Evolutionary conservation across 2,329 filamentous ascomycete genomes (phyloP), one percentile per base, ranked within the genome.

Genomic region (Tympanopsis confertula): DNA sequence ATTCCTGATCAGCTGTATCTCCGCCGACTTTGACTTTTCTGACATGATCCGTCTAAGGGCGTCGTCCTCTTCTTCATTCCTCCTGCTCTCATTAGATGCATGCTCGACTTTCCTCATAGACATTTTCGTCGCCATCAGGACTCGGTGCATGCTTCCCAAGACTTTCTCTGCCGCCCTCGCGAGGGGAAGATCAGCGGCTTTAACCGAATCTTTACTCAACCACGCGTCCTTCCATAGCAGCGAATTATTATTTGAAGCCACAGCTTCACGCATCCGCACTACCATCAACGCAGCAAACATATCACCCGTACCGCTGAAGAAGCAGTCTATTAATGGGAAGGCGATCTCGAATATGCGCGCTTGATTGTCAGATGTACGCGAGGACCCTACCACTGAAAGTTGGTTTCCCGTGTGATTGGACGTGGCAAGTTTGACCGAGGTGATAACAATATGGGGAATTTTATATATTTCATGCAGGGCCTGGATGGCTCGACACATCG

Each of bases 251-350:
- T 56, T 47, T 4, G 52, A 35, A 13, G 33, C 40, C 10, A 45
- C 49, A 20, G 46, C 20, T 51, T 82, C 74, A 33, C 76, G 68
- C 20, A 82, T 59, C 3, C 78, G 65, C 2, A 71, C 73, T 5
- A 81, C 68, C n/a, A 69, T 76, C 20, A 82, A 56, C 1, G 76
- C 76, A 5, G 78, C 77, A 48, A 82, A 82, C 76, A 82, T 81
- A 53, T 82, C 78, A 13, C 78, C 78, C 0, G 78, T 82, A 13
- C 78, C 78, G 35, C 72, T 76, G 58, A 82, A 82, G 58, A 75
- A 79, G 48, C 76, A 70, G 33, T 78, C 72, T 13, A 80, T 59
- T 4, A 68, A 65, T 0, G 77, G 74, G 1, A 80, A 68, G 39
- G 77, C 71, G 44, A 82, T 63, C 41, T 71, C 66, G 57, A 81